Evolutionary conservation across 2,329 filamentous ascomycete species (phyloP).

Genomic region (Xylariomycetidae sp.): DNA sequence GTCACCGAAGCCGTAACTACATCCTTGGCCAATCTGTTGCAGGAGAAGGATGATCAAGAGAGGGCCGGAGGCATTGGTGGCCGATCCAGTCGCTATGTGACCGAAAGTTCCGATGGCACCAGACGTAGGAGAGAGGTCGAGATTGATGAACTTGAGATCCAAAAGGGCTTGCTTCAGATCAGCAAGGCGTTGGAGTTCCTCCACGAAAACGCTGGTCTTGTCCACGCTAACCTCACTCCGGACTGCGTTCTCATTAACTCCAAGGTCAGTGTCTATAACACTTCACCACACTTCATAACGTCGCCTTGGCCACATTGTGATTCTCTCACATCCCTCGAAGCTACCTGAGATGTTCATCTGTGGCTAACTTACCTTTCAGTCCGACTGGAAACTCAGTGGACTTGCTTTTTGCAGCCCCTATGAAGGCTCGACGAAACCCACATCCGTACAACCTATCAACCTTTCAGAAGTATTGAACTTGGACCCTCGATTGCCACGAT

Average conservation of each 20-base stretch:
- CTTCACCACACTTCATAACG: too few species aligned
- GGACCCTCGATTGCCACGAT: conserved; percentile 73
- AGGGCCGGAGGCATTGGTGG: conserved; percentile 60
- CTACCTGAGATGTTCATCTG: too few species aligned
- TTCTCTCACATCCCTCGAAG: too few species aligned
- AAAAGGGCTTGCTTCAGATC: conserved; percentile 89
- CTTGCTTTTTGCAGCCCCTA: conserved; percentile 81
- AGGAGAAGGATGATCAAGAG: conserved; percentile 87
- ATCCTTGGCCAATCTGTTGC: conserved; percentile 73
- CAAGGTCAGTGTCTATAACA: conserved; percentile 54
- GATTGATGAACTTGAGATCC: conserved; percentile 94
- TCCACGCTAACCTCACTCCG: conserved; percentile 91
- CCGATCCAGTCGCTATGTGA: conserved; percentile 70
- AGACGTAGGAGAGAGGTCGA: conserved; percentile 74
- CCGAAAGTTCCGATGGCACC: conserved; percentile 70
- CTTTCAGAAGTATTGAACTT: conserved; percentile 79
- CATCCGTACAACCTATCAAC: conserved; percentile 72
- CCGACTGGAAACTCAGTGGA: conserved; percentile 98
- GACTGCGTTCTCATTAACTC: conserved; percentile 91
- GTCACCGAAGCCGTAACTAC: conserved; percentile 88
- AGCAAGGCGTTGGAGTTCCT: conserved; percentile 92
- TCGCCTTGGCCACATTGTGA: too few species aligned
- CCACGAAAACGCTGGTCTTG: conserved; percentile 88
- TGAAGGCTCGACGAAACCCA: conserved; percentile 66
- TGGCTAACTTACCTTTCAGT: conserved; percentile 44